These are phyloP conservation scores for Chlorencoelia australis DNA, from an alignment of 2,329 filamentous ascomycete genomes.

Conservation along the genomic window DNA sequence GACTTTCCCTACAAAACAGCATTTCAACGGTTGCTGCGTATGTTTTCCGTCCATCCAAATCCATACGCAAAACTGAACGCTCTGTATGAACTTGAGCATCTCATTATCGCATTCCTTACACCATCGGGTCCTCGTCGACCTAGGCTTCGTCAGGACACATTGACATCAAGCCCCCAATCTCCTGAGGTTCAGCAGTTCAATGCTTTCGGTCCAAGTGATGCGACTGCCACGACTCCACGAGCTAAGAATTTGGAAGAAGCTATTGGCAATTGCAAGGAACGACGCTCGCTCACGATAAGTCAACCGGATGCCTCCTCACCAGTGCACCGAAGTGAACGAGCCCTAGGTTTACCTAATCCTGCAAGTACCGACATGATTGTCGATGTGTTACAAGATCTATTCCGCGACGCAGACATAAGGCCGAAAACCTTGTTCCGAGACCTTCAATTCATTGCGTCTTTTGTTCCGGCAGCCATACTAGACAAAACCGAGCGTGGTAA, in stretches of 20 bases:
- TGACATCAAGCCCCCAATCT: conserved; percentile 42
- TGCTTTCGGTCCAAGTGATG: conserved; percentile 22
- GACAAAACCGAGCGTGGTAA: conserved; percentile 58
- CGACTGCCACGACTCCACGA: conserved; percentile 23
- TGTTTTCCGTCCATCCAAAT: conserved; percentile 83
- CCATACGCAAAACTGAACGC: conserved; percentile 78
- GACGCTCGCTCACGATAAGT: conserved; percentile 48
- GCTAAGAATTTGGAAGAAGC: conserved; percentile 50
- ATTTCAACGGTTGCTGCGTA: conserved; percentile 68
- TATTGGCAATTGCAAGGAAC: conserved; percentile 60
- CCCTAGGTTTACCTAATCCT: conserved; percentile 36
- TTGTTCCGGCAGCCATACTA: conserved; percentile 49
- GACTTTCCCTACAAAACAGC: conserved; percentile 75
- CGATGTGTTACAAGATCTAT: conserved; percentile 55
- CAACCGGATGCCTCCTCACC: conserved; percentile 47
- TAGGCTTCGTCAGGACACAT: conserved; percentile 20
- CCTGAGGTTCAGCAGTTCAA: conserved; percentile 33
- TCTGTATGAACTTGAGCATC: conserved; percentile 69
- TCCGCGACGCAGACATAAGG: conserved; percentile 57
- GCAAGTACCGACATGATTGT: conserved; percentile 43
- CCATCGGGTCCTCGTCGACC: conserved; percentile 34
- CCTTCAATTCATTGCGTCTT: conserved; percentile 62
- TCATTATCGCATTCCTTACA: conserved; percentile 68
- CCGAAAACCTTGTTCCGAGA: conserved; percentile 75
- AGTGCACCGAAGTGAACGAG: conserved; percentile 64